Evolutionary conservation across 768 basidiomycete genomes (phyloP).

Genomic region (Xerocomellus amylosporus): DNA sequence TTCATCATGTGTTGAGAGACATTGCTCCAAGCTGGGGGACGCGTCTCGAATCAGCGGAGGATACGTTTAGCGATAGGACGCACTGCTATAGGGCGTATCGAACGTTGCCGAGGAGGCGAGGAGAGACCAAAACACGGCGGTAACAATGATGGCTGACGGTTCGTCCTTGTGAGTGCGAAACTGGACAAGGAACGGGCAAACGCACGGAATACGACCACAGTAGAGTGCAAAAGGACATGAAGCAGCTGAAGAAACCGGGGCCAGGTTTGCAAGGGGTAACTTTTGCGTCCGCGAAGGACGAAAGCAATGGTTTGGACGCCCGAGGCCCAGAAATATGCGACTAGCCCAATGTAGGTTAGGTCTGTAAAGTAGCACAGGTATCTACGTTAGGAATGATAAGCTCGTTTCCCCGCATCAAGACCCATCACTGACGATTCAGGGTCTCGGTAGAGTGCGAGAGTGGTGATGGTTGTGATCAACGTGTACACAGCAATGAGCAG

Average conservation of each 20-base stretch:
- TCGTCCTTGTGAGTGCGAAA: background rate
- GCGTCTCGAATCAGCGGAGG: background rate
- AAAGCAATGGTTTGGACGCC: constrained; percentile 51
- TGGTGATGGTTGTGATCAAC: constrained; percentile 37
- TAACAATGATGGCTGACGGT: constrained; percentile 58
- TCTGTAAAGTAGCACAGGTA: constrained; percentile 66
- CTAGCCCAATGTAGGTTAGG: constrained; percentile 58
- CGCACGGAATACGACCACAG: constrained; percentile 58
- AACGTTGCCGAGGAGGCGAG: constrained; percentile 46
- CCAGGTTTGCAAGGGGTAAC: constrained; percentile 62
- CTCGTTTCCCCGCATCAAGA: background rate
- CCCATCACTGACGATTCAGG: constrained; percentile 34
- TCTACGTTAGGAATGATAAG: constrained; percentile 30
- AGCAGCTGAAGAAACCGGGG: constrained; percentile 50
- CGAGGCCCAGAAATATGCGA: constrained; percentile 61
- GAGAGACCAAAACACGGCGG: constrained; percentile 60
- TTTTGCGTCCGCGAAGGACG: constrained; percentile 30
- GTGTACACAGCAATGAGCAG: constrained; percentile 51
- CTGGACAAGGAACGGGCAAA: constrained; percentile 7
- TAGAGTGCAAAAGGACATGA: constrained; percentile 52
- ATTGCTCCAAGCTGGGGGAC: constrained; percentile 52
- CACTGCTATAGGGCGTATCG: constrained; percentile 37
- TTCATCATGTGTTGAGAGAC: constrained; percentile 64
- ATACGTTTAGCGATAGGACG: constrained; percentile 13
- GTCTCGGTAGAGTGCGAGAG: constrained; percentile 24